Conservation (phyloP, 2,329 filamentous ascomycete species). For the Cordyceps tenuipes region DNA sequence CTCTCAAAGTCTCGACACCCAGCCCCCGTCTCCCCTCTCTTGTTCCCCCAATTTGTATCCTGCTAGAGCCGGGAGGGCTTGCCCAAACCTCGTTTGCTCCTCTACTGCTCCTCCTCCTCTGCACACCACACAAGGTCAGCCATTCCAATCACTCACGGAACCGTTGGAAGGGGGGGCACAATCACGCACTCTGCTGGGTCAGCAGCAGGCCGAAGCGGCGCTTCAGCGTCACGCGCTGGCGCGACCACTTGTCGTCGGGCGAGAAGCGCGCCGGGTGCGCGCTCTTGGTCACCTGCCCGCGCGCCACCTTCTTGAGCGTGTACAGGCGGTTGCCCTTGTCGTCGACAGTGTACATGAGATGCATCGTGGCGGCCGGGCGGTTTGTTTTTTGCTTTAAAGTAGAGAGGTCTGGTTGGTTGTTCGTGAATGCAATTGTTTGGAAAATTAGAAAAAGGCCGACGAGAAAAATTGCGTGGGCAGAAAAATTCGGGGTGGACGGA, state of each 20-base stretch:
- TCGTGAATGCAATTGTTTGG: no score
- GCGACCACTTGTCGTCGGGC: constrained; percentile 97
- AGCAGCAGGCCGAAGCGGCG: constrained; percentile 83
- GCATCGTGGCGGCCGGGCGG: constrained; percentile 34
- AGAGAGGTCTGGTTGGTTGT: neutral
- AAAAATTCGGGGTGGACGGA: neutral
- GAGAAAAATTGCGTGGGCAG: constrained; percentile 3
- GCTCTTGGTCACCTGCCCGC: constrained; percentile 84
- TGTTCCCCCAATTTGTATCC: no score
- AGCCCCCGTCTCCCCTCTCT: no score
- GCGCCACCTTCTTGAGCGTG: constrained; percentile 84
- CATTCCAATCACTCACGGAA: no score
- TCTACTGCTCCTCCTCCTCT: no score
- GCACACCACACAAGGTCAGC: no score
- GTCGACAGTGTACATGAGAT: constrained; percentile 78
- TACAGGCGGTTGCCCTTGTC: constrained; percentile 78
- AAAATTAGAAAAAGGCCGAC: neutral
- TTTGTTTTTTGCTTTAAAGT: neutral
- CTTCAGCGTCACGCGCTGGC: constrained; percentile 91
- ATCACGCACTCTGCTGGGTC: constrained; percentile 56
- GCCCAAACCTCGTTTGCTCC: no score
- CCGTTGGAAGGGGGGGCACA: no score
- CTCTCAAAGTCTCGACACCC: neutral
- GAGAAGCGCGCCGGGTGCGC: constrained; percentile 95
- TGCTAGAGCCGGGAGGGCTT: no score